Evolutionary conservation across 1,284 basidiomycete genomes (phyloP).

Genomic region (Puccinia triticina): DNA sequence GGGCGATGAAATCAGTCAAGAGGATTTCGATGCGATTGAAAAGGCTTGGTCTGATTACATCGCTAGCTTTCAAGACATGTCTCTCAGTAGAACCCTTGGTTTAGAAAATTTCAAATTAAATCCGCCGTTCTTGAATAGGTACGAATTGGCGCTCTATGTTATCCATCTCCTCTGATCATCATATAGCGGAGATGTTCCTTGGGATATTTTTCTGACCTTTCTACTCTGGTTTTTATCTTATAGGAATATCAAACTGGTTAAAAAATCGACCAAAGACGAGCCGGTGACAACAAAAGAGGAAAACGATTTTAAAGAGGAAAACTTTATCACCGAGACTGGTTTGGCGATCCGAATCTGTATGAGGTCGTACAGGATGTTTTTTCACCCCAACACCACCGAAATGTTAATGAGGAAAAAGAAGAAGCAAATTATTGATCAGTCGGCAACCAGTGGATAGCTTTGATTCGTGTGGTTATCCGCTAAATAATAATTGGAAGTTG

Average conservation of each 20-base stretch:
- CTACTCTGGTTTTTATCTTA: neutral
- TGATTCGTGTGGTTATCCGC: neutral
- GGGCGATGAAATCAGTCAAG: slow-evolving; percentile 56
- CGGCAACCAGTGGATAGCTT: neutral
- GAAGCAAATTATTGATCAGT: neutral
- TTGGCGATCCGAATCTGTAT: slow-evolving; percentile 60
- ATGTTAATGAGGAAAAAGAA: slow-evolving; percentile 56
- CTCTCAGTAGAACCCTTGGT: slow-evolving; percentile 54
- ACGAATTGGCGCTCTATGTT: neutral
- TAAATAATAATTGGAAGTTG: slow-evolving; percentile 2
- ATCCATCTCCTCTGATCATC: slow-evolving; percentile 46
- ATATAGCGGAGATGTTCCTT: slow-evolving; percentile 41
- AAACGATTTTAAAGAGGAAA: slow-evolving; percentile 30
- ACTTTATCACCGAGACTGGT: slow-evolving; percentile 53
- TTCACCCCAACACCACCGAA: slow-evolving; percentile 61
- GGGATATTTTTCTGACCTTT: slow-evolving; percentile 8
- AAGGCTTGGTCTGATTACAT: slow-evolving; percentile 57
- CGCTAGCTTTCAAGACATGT: slow-evolving; percentile 53
- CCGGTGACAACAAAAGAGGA: neutral
- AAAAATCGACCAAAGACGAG: slow-evolving; percentile 8
- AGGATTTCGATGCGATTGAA: slow-evolving; percentile 56
- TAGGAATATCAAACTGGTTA: slow-evolving; percentile 20
- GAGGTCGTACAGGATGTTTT: slow-evolving; percentile 62
- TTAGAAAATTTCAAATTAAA: slow-evolving; percentile 49
- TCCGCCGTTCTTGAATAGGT: slow-evolving; percentile 51